Conservation (phyloP, 768 basidiomycete genomes). For the Pulveroboletus ravenelii region DNA sequence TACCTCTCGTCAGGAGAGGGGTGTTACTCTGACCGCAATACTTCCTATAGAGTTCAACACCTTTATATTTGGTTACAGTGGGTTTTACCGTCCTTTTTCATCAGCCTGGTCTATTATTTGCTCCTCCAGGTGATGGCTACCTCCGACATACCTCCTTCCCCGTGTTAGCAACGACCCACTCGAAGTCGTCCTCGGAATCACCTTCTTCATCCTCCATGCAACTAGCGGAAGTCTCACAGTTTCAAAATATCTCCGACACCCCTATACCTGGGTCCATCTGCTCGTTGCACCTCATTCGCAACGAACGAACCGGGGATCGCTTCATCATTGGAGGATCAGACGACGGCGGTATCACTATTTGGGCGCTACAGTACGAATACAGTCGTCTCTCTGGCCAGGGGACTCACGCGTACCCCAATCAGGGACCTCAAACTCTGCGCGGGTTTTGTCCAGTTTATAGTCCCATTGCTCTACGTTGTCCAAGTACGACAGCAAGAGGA, state of each 20-base stretch:
- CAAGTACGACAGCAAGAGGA: constrained; percentile 46
- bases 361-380: constrained; percentile 56
- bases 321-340: constrained; percentile 71
- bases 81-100: constrained; percentile 13
- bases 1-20: neutral
- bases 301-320: constrained; percentile 54
- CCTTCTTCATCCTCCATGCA: constrained; percentile 1
- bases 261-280: constrained; percentile 43
- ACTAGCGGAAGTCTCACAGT: constrained; percentile 8
- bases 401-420: neutral
- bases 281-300: constrained; percentile 52
- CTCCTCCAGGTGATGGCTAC: constrained; percentile 45
- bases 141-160: constrained; percentile 45
- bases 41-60: constrained; percentile 55
- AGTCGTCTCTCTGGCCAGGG: neutral
- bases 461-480: constrained; percentile 56
- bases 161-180: constrained; percentile 23
- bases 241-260: constrained; percentile 39
- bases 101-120: neutral
- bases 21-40: constrained; percentile 32
- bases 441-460: constrained; percentile 69
- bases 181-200: neutral
- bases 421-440: constrained; percentile 66
- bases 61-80: constrained; percentile 65
- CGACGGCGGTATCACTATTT: constrained; percentile 74